Conservation (phyloP, 1,139 yeast species). For the Kodamaea fungicola region DNA sequence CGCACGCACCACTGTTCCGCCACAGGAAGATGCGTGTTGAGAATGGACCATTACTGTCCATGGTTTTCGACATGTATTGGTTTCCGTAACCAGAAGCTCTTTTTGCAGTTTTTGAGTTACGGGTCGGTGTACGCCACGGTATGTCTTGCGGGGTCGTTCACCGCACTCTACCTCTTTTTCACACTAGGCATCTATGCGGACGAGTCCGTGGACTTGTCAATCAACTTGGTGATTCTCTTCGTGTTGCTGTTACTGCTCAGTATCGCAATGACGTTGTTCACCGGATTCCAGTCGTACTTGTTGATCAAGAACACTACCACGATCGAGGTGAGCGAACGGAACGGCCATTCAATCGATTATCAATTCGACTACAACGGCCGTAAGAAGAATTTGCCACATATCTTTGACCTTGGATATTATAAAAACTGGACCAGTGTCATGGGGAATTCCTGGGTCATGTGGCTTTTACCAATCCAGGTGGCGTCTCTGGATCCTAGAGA, state of each 20-base stretch:
- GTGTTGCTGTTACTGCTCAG: conserved; percentile 61
- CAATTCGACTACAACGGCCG: conserved; percentile 32
- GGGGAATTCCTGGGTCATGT: conserved; percentile 63
- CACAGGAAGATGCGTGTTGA: conserved; percentile 66
- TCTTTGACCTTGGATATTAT: conserved; percentile 67
- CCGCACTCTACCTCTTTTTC: conserved; percentile 42
- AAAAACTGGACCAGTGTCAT: conserved; percentile 66
- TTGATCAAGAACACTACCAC: conserved; percentile 70
- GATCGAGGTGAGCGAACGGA: conserved; percentile 66
- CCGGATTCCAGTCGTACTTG: conserved; percentile 58
- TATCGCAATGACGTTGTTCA: conserved; percentile 59
- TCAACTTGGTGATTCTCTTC: conserved; percentile 59
- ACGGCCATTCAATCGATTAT: conserved; percentile 31
- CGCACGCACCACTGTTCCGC: conserved; percentile 86
- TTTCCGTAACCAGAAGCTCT: conserved; percentile 70
- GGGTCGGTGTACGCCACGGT: conserved; percentile 41
- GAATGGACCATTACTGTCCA: conserved; percentile 94
- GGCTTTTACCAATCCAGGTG: conserved; percentile 65
- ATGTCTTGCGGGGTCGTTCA: conserved; percentile 4
- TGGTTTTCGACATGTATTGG: conserved; percentile 96
- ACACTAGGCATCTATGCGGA: conserved; percentile 32
- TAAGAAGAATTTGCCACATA: conserved; percentile 48
- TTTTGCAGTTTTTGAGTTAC: conserved; percentile 69
- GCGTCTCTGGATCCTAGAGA: conserved; percentile 22
- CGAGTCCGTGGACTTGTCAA: conserved; percentile 42